Conservation (phyloP, 148 eudicot genomes). For the Nyssa sinensis region DNA sequence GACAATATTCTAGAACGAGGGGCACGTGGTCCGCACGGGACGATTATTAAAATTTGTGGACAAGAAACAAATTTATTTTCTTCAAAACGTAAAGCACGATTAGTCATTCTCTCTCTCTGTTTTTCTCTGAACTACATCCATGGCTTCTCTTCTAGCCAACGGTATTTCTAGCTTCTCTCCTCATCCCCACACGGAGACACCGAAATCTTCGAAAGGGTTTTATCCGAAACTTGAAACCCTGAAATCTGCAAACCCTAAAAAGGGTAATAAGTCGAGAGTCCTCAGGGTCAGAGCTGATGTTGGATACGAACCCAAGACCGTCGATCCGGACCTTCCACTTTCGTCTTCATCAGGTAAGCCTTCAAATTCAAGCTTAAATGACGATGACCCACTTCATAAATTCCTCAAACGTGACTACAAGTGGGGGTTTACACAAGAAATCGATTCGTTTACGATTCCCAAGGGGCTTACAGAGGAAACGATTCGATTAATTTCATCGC, state of each 20-base stretch:
- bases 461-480: slow-evolving; percentile 84
- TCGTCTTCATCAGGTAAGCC: slow-evolving; percentile 39
- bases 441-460: slow-evolving; percentile 74
- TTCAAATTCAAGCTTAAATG: slow-evolving; percentile 16
- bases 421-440: slow-evolving; percentile 73
- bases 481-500: slow-evolving; percentile 56
- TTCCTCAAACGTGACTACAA: slow-evolving; percentile 75
- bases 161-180: slow-evolving; percentile 49
- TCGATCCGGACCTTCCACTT: slow-evolving; percentile 25
- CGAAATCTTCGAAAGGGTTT: slow-evolving; percentile 36
- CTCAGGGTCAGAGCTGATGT: slow-evolving; percentile 59
- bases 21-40: slow-evolving; percentile 2
- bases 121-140: slow-evolving; percentile 22
- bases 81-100: not conserved
- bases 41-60: not conserved
- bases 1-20: not conserved
- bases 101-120: not conserved
- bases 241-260: slow-evolving; percentile 24
- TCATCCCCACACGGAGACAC: slow-evolving; percentile 32
- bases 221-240: slow-evolving; percentile 28
- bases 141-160: slow-evolving; percentile 73
- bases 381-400: slow-evolving; percentile 69
- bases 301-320: slow-evolving; percentile 45
- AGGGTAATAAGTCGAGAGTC: slow-evolving; percentile 25
- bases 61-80: not conserved